Conservation (phyloP, 805 yeast species). For the Saturnispora bothae region DNA sequence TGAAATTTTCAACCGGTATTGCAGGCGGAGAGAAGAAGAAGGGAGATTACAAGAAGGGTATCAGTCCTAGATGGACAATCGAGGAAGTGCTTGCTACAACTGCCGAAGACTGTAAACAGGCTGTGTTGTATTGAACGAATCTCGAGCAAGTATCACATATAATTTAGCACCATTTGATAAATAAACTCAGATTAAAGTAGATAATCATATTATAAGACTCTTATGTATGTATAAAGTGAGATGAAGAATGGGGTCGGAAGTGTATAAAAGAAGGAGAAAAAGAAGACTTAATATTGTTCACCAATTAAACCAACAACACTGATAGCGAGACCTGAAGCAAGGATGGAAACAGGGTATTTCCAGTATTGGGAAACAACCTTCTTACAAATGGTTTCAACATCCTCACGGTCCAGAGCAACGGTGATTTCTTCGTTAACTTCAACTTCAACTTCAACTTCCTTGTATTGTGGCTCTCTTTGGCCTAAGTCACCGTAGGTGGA, state of each 20-base stretch:
- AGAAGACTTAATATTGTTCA: too few species aligned
- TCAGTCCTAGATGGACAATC: constrained; percentile 63
- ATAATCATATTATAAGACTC: too few species aligned
- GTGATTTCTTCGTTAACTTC: constrained; percentile 20
- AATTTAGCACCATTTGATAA: too few species aligned
- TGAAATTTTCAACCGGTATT: constrained; percentile 69
- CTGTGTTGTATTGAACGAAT: constrained; percentile 13
- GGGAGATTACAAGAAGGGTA: constrained; percentile 44
- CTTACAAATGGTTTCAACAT: constrained; percentile 25
- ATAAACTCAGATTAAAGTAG: too few species aligned
- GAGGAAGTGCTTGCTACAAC: constrained; percentile 69
- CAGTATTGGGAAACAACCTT: constrained; percentile 29
- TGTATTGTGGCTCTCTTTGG: constrained; percentile 14
- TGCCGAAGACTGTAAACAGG: constrained; percentile 46
- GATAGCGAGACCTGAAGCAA: constrained; percentile 37
- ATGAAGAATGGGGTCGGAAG: too few species aligned
- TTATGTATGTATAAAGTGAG: too few species aligned
- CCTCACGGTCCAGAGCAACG: constrained; percentile 31
- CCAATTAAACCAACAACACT: constrained; percentile 50
- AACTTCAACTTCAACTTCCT: constrained; percentile 27
- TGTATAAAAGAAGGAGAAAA: too few species aligned
- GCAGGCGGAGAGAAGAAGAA: constrained; percentile 50
- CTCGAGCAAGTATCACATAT: not conserved
- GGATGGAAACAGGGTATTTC: constrained; percentile 29
- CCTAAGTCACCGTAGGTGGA: constrained; percentile 37